Evolutionary conservation across 2,329 filamentous ascomycete species (phyloP).

Genomic region (Curvularia spicifera): DNA sequence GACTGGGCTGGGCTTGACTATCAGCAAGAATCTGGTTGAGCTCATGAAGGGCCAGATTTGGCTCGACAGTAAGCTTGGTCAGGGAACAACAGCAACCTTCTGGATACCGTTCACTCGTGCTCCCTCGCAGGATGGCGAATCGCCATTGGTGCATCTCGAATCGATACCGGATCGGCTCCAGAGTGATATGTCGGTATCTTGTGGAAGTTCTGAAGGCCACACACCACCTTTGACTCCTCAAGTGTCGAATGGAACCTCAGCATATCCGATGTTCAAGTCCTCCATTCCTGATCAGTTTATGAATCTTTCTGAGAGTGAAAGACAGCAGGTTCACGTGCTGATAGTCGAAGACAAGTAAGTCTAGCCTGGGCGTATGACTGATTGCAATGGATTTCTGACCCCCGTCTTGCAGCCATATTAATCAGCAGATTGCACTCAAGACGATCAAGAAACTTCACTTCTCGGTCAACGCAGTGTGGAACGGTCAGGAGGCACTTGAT

Average conservation of each 20-base stretch:
- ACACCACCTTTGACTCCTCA: slow-evolving; percentile 52
- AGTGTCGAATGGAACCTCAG: slow-evolving; percentile 26
- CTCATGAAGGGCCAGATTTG: slow-evolving; percentile 79
- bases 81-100: slow-evolving; percentile 76
- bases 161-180: slow-evolving; percentile 71
- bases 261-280: slow-evolving; percentile 37
- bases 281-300: slow-evolving; percentile 43
- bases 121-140: slow-evolving; percentile 58
- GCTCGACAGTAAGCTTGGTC: slow-evolving; percentile 69
- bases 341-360: slow-evolving; percentile 82
- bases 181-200: slow-evolving; percentile 64
- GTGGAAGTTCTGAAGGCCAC: slow-evolving; percentile 68
- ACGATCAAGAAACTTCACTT: slow-evolving; percentile 78
- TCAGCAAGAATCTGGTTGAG: slow-evolving; percentile 77
- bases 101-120: slow-evolving; percentile 79
- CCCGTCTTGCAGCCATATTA: slow-evolving; percentile 57
- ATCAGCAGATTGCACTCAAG: slow-evolving; percentile 77
- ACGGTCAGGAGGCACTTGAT: slow-evolving; percentile 78
- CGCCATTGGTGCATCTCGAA: slow-evolving; percentile 66
- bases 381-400: slow-evolving; percentile 12
- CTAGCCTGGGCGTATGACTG: background rate
- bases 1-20: slow-evolving; percentile 78
- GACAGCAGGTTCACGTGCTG: slow-evolving; percentile 70
- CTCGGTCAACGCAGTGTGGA: slow-evolving; percentile 73
- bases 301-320: slow-evolving; percentile 62